Percentiles rank a stretch among this genome's conserved stretches.
Conservation (phyloP, 2,329 filamentous ascomycete species). For the Aspergillus spinulosporus region DNA sequence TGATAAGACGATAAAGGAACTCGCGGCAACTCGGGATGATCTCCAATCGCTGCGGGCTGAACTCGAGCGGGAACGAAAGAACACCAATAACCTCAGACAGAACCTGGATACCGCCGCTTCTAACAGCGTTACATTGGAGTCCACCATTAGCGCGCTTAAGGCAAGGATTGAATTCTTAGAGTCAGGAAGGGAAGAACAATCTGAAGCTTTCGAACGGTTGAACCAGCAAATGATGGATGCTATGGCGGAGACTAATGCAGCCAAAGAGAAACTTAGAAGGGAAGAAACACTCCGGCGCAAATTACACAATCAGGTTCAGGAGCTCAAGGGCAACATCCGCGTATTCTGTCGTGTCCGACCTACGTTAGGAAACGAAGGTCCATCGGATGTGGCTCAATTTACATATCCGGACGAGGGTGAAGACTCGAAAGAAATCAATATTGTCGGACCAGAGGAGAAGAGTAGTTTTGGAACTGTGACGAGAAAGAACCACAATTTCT, state of each 20-base stretch:
- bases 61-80: conserved; percentile 62
- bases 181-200: conserved; percentile 85
- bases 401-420: conserved; percentile 75
- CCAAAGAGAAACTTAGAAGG: conserved; percentile 78
- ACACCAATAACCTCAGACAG: conserved; percentile 59
- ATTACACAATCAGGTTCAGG: conserved; percentile 96
- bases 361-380: conserved; percentile 57
- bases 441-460: conserved; percentile 80
- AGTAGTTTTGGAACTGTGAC: conserved; percentile 75
- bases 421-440: conserved; percentile 81
- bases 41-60: conserved; percentile 47
- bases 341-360: conserved; percentile 97
- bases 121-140: conserved; percentile 68
- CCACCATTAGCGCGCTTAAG: conserved; percentile 70
- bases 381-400: conserved; percentile 69
- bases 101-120: conserved; percentile 61
- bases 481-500: conserved; percentile 79
- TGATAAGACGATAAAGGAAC: conserved; percentile 57
- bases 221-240: conserved; percentile 79
- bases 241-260: conserved; percentile 65
- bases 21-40: conserved; percentile 46
- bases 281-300: conserved; percentile 89
- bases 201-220: conserved; percentile 78
- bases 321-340: conserved; percentile 95
- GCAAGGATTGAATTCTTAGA: conserved; percentile 87